Base-by-base conservation (phyloP, 805 yeast genomes). In the Blastobotrys mokoenaii region DNA sequence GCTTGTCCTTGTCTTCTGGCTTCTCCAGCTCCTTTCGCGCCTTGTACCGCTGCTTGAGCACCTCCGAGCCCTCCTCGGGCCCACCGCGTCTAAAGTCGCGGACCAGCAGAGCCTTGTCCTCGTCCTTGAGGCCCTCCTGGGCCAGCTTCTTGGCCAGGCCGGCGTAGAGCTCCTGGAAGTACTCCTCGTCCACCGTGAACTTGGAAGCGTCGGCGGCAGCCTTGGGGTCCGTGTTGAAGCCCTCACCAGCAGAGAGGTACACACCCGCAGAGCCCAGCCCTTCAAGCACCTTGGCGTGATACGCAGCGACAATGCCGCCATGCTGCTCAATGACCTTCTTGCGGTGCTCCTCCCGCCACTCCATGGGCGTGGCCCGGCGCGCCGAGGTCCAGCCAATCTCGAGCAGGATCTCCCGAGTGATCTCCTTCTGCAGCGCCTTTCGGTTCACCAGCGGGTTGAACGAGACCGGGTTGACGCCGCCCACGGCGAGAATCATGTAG, bases 381-480 rank as follows among this genome's bases (percentile, higher is more conserved):
- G 93, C 74, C 44, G 96, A 95, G n/a, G 96, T 87, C 97, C 97
- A 93, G 41, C 97, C 97, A 53, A 89, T 67, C 3, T 65, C 64
- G 2, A 60, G 51, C 58, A 70, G 53, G 59, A 55, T 32, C 14
- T 81, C 86, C 49, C 70, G 70, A 41, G 75, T 67, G 40, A 71
- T 54, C 11, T 55, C 59, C 5, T 40, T 47, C 41, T 46, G 48
- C 44, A 47, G 52, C 42, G 38, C 22, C 38, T 44, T 40, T 10
- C 49, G 46, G 20, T 46, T 44, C 44, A 46, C 52, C 22, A 52
- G 11, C n/a, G 61, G 75, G 56, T 69, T 72, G 52, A 79, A 59
- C 6, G 78, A 66, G 45, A 71, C 64, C 31, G 97, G 97, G 64
- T 93, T 90, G 65, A 82, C 74, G 38, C 83, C 64, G 16, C 97